A percentile compares a stretch with the other conserved stretches of the same genome.
Evolutionary conservation across 345 rosid species (phyloP).

Genomic region (Eucalyptus decipiens): DNA sequence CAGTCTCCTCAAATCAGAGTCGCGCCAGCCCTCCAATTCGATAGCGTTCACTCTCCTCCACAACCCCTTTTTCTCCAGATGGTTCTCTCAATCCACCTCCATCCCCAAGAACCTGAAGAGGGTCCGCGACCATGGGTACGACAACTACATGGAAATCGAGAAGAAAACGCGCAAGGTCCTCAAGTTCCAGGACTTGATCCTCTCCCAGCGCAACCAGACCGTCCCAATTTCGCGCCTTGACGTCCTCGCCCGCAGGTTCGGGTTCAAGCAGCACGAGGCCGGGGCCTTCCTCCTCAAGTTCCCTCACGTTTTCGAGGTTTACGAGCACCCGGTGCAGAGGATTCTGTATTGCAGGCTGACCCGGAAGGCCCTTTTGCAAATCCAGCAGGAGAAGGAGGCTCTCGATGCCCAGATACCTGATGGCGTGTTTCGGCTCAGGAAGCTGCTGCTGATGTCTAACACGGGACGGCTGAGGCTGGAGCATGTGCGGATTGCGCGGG

Average conservation of each 20-base stretch:
- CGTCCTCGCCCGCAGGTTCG: conserved; percentile 56
- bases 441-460: conserved; percentile 77
- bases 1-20: background rate
- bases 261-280: conserved; percentile 70
- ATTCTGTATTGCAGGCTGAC: conserved; percentile 67
- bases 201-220: conserved; percentile 54
- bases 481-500: conserved; percentile 68
- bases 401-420: conserved; percentile 48
- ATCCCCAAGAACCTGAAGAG: conserved; percentile 68
- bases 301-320: conserved; percentile 76
- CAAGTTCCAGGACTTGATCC: conserved; percentile 64
- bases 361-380: conserved; percentile 54
- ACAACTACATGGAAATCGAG: conserved; percentile 95
- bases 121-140: conserved; percentile 88
- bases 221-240: conserved; percentile 64
- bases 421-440: conserved; percentile 57
- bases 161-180: conserved; percentile 71
- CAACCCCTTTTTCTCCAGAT: background rate
- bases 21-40: background rate
- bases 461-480: conserved; percentile 68
- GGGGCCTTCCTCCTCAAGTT: conserved; percentile 71
- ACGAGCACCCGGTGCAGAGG: conserved; percentile 90
- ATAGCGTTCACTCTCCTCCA: background rate
- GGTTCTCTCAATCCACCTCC: conserved; percentile 66
- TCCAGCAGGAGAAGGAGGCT: conserved; percentile 54